A percentile compares a stretch with the other conserved stretches of the same genome.
phyloP scores from a whole-genome alignment of 2,329 filamentous ascomycete genomes.

The Chalaropsis ovoidea region DNA sequence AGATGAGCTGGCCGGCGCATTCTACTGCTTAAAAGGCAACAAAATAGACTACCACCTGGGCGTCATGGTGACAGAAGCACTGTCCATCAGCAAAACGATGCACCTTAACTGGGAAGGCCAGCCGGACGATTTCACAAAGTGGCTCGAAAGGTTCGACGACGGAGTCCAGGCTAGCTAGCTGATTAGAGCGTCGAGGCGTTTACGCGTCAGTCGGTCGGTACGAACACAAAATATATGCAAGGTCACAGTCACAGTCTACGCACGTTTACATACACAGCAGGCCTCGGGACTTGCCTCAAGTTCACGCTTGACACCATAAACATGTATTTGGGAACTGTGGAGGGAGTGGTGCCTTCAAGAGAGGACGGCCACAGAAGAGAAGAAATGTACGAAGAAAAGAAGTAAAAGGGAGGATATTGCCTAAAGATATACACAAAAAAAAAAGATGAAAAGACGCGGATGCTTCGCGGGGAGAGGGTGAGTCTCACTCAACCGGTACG shows the following conservation, averaged over 20 bases:
- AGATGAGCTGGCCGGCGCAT: constrained; percentile 58
- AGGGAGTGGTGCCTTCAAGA: background rate
- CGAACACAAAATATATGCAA: background rate
- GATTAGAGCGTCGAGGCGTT: background rate
- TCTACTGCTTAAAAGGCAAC: constrained; percentile 57
- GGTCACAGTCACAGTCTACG: background rate
- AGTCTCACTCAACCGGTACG: background rate
- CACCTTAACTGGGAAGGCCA: constrained; percentile 51
- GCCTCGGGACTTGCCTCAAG: background rate
- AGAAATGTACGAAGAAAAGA: constrained; percentile 9
- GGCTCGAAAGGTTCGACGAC: constrained; percentile 40
- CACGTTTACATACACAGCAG: background rate
- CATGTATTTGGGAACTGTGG: background rate
- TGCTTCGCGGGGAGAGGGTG: background rate
- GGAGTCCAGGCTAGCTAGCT: background rate
- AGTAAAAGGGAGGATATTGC: background rate
- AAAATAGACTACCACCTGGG: constrained; percentile 51
- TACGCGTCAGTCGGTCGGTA: background rate
- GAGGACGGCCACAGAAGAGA: background rate
- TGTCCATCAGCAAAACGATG: constrained; percentile 46
- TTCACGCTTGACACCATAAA: background rate
- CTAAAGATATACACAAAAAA: background rate
- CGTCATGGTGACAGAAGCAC: constrained; percentile 51
- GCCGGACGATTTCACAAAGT: constrained; percentile 67
- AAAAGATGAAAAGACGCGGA: background rate